Evolutionary conservation across 495 filamentous ascomycete species (phyloP).

Genomic region (Neurospora africana): DNA sequence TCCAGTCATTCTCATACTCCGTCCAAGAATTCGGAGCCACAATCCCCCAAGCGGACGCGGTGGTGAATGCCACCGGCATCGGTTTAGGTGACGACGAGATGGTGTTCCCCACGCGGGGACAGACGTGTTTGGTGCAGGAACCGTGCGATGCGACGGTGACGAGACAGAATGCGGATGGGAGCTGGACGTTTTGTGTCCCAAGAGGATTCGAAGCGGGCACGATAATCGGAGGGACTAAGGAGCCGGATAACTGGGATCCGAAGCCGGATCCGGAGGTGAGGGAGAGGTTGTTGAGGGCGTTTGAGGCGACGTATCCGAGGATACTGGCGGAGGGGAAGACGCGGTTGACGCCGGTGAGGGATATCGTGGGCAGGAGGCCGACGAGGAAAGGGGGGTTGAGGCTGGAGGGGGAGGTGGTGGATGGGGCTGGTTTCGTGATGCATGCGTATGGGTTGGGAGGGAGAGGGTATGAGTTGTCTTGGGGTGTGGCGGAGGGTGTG

Average conservation of each 20-base stretch:
- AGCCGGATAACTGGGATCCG: conserved; percentile 45
- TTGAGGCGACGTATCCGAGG: conserved; percentile 27
- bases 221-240: conserved; percentile 54
- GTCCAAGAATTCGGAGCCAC: neutral
- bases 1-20: conserved; percentile 6
- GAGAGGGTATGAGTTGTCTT: conserved; percentile 44
- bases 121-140: conserved; percentile 35
- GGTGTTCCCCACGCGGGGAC: conserved; percentile 45
- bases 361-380: conserved; percentile 30
- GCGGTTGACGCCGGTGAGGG: conserved; percentile 27
- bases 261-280: conserved; percentile 37
- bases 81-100: conserved; percentile 46
- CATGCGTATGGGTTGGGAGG: conserved; percentile 58
- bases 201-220: conserved; percentile 50
- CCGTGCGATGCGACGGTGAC: conserved; percentile 43
- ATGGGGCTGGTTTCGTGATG: conserved; percentile 33
- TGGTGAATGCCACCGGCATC: conserved; percentile 50
- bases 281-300: conserved; percentile 33
- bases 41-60: conserved; percentile 28
- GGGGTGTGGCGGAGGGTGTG: conserved; percentile 36
- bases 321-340: conserved; percentile 20
- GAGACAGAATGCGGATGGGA: conserved; percentile 46
- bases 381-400: conserved; percentile 33
- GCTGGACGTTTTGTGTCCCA: conserved; percentile 52
- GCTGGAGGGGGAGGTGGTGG: conserved; percentile 29